Conservation (phyloP, 768 basidiomycete genomes). For the Boletus barrowsii region DNA sequence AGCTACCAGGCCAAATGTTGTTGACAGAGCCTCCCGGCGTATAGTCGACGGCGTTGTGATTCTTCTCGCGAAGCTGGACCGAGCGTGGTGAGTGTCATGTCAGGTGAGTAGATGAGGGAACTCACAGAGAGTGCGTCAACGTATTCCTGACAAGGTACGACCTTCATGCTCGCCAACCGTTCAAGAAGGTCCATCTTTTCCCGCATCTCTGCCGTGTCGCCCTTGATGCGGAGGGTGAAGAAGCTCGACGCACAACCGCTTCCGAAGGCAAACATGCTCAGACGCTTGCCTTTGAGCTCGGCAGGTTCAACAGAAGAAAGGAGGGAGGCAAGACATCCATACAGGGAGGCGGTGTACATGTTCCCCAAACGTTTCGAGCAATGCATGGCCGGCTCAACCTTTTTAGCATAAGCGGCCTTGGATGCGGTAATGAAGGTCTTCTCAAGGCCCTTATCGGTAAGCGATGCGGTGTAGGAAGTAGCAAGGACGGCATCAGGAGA, state of each 20-base stretch:
- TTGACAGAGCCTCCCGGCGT: slow-evolving; percentile 82
- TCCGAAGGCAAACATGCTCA: slow-evolving; percentile 96
- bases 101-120: neutral
- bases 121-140: slow-evolving; percentile 75
- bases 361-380: slow-evolving; percentile 92
- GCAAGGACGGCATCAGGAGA: slow-evolving; percentile 68
- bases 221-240: slow-evolving; percentile 85
- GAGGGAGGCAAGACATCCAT: slow-evolving; percentile 89
- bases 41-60: slow-evolving; percentile 88
- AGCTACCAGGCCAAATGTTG: slow-evolving; percentile 92
- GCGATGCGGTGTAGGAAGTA: slow-evolving; percentile 65
- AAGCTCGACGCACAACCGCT: slow-evolving; percentile 93
- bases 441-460: slow-evolving; percentile 93
- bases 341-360: slow-evolving; percentile 97
- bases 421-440: slow-evolving; percentile 87
- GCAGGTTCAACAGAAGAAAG: slow-evolving; percentile 69
- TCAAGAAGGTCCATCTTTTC: slow-evolving; percentile 78
- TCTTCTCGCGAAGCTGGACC: slow-evolving; percentile 88
- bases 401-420: slow-evolving; percentile 68
- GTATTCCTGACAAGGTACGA: slow-evolving; percentile 90
- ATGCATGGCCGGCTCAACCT: slow-evolving; percentile 79
- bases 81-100: neutral
- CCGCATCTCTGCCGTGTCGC: slow-evolving; percentile 78
- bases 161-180: slow-evolving; percentile 81
- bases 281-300: slow-evolving; percentile 74